Evolutionary conservation across 1,284 basidiomycete species (phyloP), one percentile per base, ranked within the genome.

Genomic region (Moniliophthora roreri): DNA sequence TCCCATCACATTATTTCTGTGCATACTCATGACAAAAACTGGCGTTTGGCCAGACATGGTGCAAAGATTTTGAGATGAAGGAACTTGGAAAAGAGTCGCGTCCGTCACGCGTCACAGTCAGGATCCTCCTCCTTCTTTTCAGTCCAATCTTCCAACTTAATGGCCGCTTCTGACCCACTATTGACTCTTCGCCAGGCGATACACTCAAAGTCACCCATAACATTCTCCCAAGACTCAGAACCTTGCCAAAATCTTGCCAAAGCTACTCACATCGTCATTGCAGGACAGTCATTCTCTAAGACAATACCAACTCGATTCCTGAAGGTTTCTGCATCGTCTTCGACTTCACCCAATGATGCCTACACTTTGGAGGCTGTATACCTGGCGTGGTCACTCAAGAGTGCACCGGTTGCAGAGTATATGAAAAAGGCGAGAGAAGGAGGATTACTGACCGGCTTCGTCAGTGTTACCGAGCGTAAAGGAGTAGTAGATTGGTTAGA

Each of bases 401-500:
- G 91, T 64, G 81, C 82, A 0, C 76, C 82, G 1, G 82, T 85
- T 34, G 89, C 87, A 21, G 92, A 95, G 61, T 97, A 96, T 69
- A 85, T 95, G 80, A 87, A 87, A 68, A 86, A 90, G 62, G 86
- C 86, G 3, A 78, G 91, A 56, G 86, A 90, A 62, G 80, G 78
- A 50, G 89, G 89, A 1, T 71, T 93, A 26, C 76, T 79, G 1
- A 78, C 83, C 26, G 85, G 87, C 0, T 91, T 93, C 65, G 91
- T 96, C 40, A 87, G 89, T 62, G 85, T 93, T 38, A 92, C 91
- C 1, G 93, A 95, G 70, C 76, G 93, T 56, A 91, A 90, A 70
- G 78, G 77, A 37, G 83, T 95, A 0, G 82, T 91, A 23, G 92
- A 94, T 52, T 96, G 89, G 83, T 66, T 97, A 48, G 83, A 88